These are phyloP conservation scores for Plicaturopsis crispa DNA, from an alignment of 768 basidiomycete species.

Conservation along the genomic window DNA sequence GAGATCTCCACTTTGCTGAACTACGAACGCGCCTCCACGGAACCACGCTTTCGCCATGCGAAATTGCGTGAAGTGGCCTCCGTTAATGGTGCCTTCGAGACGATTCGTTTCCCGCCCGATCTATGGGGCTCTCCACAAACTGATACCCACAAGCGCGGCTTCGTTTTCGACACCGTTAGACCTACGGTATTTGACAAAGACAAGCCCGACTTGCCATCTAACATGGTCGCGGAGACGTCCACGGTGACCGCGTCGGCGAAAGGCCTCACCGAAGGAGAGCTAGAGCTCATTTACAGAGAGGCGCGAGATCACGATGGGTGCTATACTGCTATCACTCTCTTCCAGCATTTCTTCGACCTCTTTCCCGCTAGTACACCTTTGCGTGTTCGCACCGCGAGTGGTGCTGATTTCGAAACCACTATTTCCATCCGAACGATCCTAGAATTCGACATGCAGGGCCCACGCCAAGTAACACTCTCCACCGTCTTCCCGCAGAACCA, in stretches of 20 bases:
- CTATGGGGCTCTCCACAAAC: not conserved
- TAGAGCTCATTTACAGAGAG: slow-evolving; percentile 16
- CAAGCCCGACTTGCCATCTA: slow-evolving; percentile 11
- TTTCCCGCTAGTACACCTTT: slow-evolving; percentile 2
- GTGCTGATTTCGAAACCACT: slow-evolving; percentile 6
- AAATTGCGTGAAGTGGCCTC: slow-evolving; percentile 11
- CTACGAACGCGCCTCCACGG: slow-evolving; percentile 10
- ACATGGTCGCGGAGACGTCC: slow-evolving; percentile 8
- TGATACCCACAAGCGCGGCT: slow-evolving; percentile 5
- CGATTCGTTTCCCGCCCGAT: not conserved
- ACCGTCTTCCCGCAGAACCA: slow-evolving; percentile 3
- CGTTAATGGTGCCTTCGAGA: not conserved
- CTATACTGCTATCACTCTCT: slow-evolving; percentile 8
- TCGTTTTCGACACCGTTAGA: slow-evolving; percentile 8
- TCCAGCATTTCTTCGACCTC: slow-evolving; percentile 14
- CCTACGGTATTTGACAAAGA: not conserved
- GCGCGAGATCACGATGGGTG: slow-evolving; percentile 13
- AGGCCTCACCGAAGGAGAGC: not conserved
- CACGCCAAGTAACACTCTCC: slow-evolving; percentile 5
- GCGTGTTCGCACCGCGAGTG: slow-evolving; percentile 8
- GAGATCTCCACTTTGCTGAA: slow-evolving; percentile 10
- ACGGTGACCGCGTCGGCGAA: slow-evolving; percentile 1
- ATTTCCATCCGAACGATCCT: slow-evolving; percentile 4
- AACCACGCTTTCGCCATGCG: slow-evolving; percentile 13
- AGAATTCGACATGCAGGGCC: slow-evolving; percentile 6